These are phyloP conservation scores for Mycena pura DNA, from an alignment of 768 basidiomycete species.

Conservation along the genomic window DNA sequence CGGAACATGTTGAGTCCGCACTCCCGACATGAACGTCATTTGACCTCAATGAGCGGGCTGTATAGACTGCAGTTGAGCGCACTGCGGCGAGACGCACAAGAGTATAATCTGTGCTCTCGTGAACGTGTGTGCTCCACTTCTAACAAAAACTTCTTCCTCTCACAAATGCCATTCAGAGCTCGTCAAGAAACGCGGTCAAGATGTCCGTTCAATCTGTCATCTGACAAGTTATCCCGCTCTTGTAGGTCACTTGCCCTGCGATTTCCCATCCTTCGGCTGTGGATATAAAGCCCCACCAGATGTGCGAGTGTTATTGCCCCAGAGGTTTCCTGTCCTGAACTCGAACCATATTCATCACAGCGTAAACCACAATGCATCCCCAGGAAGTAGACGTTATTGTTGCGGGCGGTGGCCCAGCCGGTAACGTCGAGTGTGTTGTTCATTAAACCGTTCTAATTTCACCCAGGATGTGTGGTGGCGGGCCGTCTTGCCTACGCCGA, in stretches of 20 bases:
- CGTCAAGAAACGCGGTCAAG: slow-evolving; percentile 10
- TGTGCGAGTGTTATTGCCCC: not conserved
- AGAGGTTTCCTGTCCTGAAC: slow-evolving; percentile 9
- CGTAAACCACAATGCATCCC: slow-evolving; percentile 54
- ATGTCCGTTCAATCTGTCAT: slow-evolving; percentile 19
- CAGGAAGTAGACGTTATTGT: slow-evolving; percentile 79
- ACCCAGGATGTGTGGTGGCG: slow-evolving; percentile 66
- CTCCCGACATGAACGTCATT: slow-evolving; percentile 1
- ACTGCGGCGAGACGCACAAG: not conserved
- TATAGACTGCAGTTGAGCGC: not conserved
- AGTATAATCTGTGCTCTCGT: not conserved
- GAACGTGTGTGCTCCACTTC: slow-evolving; percentile 21
- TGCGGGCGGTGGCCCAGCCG: slow-evolving; percentile 72
- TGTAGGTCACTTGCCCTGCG: slow-evolving; percentile 19
- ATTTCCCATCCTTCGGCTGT: slow-evolving; percentile 16
- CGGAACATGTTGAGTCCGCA: slow-evolving; percentile 8
- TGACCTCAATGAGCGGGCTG: not conserved
- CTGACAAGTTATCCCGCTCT: slow-evolving; percentile 16
- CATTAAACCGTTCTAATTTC: not conserved
- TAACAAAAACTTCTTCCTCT: slow-evolving; percentile 17
- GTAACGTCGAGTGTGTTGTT: slow-evolving; percentile 31
- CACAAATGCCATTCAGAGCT: slow-evolving; percentile 16
- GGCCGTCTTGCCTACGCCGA: slow-evolving; percentile 76
- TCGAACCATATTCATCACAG: not conserved
- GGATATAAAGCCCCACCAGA: slow-evolving; percentile 19